Percentiles rank a stretch among this genome's conserved stretches.
These are phyloP conservation scores for Lachnellula cervina DNA, from an alignment of 2,329 filamentous ascomycete species.

Conservation along the genomic window DNA sequence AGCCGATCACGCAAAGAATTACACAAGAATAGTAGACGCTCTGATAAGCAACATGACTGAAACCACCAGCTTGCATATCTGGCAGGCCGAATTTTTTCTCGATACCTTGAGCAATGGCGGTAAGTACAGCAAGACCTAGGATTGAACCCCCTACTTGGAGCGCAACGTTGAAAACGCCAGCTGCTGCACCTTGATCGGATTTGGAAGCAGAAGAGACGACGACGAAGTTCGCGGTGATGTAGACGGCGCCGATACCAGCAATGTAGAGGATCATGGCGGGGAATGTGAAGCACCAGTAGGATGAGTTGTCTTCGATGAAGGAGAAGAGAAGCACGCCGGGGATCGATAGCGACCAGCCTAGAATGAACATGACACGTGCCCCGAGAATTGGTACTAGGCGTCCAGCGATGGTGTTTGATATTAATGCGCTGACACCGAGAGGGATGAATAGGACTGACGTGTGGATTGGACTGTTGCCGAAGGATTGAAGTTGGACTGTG, in stretches of 20 bases:
- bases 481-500: constrained; percentile 3
- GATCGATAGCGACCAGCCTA: not conserved
- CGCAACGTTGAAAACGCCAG: constrained; percentile 6
- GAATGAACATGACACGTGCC: not conserved
- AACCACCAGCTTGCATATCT: not conserved
- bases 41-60: not conserved
- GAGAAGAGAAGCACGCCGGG: constrained; percentile 2
- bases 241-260: constrained; percentile 2
- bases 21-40: constrained; percentile 2
- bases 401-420: not conserved
- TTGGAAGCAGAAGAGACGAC: constrained; percentile 1
- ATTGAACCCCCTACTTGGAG: constrained; percentile 3
- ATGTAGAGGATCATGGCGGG: constrained; percentile 5
- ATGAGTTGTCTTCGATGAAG: not conserved
- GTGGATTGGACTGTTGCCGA: constrained; percentile 3
- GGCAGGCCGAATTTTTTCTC: not conserved
- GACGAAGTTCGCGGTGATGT: constrained; percentile 3
- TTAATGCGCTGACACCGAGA: not conserved
- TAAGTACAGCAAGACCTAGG: constrained; percentile 1
- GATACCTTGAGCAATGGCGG: not conserved
- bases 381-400: not conserved
- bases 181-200: constrained; percentile 4
- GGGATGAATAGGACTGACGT: constrained; percentile 5
- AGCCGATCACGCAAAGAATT: not conserved
- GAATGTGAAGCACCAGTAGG: constrained; percentile 4